Evolutionary conservation across 352 stramenopile species (phyloP).

Genomic region (Globisporangium nagaii): DNA sequence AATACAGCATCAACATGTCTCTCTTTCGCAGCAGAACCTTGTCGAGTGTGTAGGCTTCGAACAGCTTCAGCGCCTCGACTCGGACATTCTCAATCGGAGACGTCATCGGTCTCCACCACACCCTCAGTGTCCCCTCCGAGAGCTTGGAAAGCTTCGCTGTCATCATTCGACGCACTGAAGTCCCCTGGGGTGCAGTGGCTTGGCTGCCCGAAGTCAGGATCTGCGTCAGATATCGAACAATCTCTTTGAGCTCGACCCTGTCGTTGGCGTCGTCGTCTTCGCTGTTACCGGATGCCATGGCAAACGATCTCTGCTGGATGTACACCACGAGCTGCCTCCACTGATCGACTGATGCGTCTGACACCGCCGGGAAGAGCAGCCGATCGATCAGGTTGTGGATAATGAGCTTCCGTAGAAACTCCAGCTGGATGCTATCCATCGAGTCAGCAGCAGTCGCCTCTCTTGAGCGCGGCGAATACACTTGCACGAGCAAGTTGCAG

Average conservation of each 20-base stretch:
- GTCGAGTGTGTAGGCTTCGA: conserved; percentile 67
- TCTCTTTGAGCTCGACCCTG: conserved; percentile 46
- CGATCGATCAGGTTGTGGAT: conserved; percentile 65
- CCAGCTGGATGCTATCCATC: conserved; percentile 30
- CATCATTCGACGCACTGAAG: conserved; percentile 21
- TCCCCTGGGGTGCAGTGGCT: background rate
- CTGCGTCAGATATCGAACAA: conserved; percentile 54
- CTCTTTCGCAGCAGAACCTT: conserved; percentile 48
- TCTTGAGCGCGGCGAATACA: conserved; percentile 31
- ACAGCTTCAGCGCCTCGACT: conserved; percentile 52
- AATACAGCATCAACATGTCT: conserved; percentile 63
- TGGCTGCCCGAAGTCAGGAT: conserved; percentile 28
- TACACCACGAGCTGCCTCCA: conserved; percentile 68
- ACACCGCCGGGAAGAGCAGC: conserved; percentile 42
- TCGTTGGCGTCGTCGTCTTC: conserved; percentile 15
- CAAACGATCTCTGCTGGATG: conserved; percentile 41
- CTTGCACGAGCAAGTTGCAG: conserved; percentile 67
- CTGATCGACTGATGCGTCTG: conserved; percentile 29
- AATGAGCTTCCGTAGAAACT: conserved; percentile 42
- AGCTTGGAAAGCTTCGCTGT: conserved; percentile 38
- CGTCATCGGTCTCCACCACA: conserved; percentile 63
- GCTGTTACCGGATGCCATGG: conserved; percentile 11
- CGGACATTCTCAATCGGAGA: conserved; percentile 41
- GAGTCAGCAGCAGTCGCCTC: conserved; percentile 18
- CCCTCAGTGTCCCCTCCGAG: conserved; percentile 52